A percentile compares a stretch with the other conserved stretches of the same genome.
Evolutionary conservation across 1,284 basidiomycete genomes (phyloP).

Genomic region (Tetrapyrgos nigripes): DNA sequence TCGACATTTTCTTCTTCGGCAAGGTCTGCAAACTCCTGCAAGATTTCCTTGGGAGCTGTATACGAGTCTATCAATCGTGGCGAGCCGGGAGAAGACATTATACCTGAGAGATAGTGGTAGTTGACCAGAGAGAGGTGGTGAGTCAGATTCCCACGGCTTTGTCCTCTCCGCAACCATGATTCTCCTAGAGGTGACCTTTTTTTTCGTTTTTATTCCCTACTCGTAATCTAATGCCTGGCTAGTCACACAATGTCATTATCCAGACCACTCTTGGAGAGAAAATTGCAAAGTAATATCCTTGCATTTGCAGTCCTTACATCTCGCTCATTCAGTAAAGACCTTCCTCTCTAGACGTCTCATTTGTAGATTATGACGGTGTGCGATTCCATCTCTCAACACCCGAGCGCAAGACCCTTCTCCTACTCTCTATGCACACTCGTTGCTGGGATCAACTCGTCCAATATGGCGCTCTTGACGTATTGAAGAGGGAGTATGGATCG

Average conservation of each 20-base stretch:
- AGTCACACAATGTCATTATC: constrained; percentile 94
- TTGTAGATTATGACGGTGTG: constrained; percentile 98
- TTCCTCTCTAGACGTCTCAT: constrained; percentile 90
- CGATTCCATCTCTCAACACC: constrained; percentile 93
- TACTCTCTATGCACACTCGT: constrained; percentile 95
- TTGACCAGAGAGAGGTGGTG: too few relatives aligned
- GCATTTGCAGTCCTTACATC: constrained; percentile 8
- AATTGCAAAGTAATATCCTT: constrained; percentile 75
- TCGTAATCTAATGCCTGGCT: constrained; percentile 5
- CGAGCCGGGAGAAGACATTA: constrained; percentile 57
- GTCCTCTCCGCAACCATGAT: constrained; percentile 41
- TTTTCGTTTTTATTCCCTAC: neutral
- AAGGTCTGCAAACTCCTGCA: constrained; percentile 93
- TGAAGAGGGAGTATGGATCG: constrained; percentile 86
- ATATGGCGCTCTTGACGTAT: constrained; percentile 86
- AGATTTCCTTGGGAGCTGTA: constrained; percentile 92
- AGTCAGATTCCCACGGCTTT: too few relatives aligned
- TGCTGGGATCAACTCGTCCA: constrained; percentile 95
- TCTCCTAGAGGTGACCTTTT: constrained; percentile 46
- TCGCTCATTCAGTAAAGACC: constrained; percentile 61
- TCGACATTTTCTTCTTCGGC: constrained; percentile 93
- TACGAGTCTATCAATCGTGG: constrained; percentile 82
- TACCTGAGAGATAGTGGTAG: too few relatives aligned
- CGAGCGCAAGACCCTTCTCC: constrained; percentile 80
- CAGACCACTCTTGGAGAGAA: constrained; percentile 92